phyloP scores from a whole-genome alignment of 306 rosid genomes.

The Trifolium repens region DNA sequence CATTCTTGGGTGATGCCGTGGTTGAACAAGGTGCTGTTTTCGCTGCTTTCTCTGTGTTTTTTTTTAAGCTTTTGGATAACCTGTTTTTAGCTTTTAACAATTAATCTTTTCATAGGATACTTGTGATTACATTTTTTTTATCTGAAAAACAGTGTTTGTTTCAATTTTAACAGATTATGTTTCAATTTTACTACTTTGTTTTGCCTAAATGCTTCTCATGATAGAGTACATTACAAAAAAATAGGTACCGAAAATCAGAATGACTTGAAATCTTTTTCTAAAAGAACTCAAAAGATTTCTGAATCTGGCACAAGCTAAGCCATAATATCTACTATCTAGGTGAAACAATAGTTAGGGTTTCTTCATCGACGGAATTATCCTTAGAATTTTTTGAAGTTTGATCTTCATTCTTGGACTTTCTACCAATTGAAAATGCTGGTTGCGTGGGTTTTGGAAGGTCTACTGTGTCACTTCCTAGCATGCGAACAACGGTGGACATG shows the following conservation, averaged over 20 bases:
- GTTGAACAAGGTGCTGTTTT: slow-evolving; percentile 77
- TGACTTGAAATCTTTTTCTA: too few species aligned
- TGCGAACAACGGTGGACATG: background rate
- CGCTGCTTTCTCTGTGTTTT: slow-evolving; percentile 13
- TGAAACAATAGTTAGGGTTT: background rate
- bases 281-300: too few species aligned
- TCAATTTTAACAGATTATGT: too few species aligned
- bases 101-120: background rate
- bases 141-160: too few species aligned
- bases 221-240: too few species aligned
- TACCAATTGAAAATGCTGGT: background rate
- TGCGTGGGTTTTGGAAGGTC: background rate
- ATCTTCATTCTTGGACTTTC: background rate
- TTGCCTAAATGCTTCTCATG: too few species aligned
- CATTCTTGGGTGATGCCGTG: slow-evolving; percentile 70
- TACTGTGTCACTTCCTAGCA: background rate
- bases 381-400: background rate
- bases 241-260: too few species aligned
- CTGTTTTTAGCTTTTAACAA: background rate
- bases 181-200: too few species aligned
- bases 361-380: background rate
- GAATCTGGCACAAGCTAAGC: too few species aligned
- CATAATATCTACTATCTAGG: background rate
- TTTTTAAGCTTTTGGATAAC: background rate
- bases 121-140: too few species aligned